phyloP scores from a whole-genome alignment of 2,329 filamentous ascomycete species.

The Cadophora sp. region DNA sequence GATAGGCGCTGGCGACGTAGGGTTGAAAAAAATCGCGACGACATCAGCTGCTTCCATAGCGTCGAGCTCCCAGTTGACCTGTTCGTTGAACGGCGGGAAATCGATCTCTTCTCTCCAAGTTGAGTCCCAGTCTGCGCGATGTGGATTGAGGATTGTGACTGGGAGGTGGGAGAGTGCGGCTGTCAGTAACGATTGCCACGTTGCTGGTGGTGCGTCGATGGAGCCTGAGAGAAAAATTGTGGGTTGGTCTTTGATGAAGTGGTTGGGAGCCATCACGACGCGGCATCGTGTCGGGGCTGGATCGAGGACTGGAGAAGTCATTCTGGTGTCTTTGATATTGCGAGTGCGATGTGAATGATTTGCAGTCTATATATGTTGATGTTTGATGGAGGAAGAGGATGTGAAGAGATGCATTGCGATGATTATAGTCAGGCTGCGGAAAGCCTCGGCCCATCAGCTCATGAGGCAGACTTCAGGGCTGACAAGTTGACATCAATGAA shows the following conservation, averaged over 20 bases:
- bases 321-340: not conserved
- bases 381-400: not conserved
- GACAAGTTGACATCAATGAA: no score
- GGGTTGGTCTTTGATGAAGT: constrained; percentile 26
- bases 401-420: not conserved
- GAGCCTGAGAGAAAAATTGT: constrained; percentile 65
- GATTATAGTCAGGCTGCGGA: constrained; percentile 6
- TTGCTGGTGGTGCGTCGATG: constrained; percentile 48
- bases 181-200: constrained; percentile 58
- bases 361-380: not conserved
- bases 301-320: not conserved
- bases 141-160: constrained; percentile 64
- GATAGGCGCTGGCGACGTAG: constrained; percentile 59
- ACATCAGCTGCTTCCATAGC: constrained; percentile 60
- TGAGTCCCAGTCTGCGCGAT: constrained; percentile 61
- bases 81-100: constrained; percentile 55
- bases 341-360: not conserved
- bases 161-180: constrained; percentile 51
- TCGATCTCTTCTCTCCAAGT: constrained; percentile 58
- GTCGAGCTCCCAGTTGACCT: constrained; percentile 67
- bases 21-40: constrained; percentile 63
- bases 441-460: constrained; percentile 2
- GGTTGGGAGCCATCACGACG: constrained; percentile 31
- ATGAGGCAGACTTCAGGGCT: no score
- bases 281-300: constrained; percentile 1